Percentiles rank a stretch among this genome's conserved stretches.
phyloP scores from a whole-genome alignment of 345 rosid genomes.

The Moringa oleifera region DNA sequence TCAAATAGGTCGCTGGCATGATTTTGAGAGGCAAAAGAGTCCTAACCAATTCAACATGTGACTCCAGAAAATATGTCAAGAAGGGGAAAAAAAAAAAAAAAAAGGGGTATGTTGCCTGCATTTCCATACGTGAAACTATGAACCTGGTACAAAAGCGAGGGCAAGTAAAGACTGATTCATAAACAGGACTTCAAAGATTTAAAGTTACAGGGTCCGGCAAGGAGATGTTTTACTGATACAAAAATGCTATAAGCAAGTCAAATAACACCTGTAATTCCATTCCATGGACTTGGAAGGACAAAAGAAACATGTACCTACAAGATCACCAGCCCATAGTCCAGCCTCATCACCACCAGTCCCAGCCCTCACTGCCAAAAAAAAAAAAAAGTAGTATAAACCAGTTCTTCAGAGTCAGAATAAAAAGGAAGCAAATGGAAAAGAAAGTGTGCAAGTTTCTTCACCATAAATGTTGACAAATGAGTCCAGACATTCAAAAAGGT shows the following conservation, averaged over 20 bases:
- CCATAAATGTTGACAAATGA: too few species aligned
- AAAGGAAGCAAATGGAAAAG: background rate
- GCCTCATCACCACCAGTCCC: slow-evolving; percentile 99
- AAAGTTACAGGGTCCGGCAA: background rate
- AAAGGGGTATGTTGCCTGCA: background rate
- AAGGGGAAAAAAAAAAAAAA: too few species aligned
- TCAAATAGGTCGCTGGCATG: slow-evolving; percentile 3
- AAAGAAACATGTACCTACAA: slow-evolving; percentile 95
- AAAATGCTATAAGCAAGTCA: background rate
- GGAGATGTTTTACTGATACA: too few species aligned
- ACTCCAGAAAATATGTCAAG: background rate
- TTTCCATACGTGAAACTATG: background rate
- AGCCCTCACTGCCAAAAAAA: slow-evolving; percentile 71
- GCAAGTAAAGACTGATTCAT: background rate
- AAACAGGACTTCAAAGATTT: background rate
- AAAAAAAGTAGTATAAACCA: slow-evolving; percentile 4
- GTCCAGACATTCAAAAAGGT: too few species aligned
- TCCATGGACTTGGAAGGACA: slow-evolving; percentile 25
- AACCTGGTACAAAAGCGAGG: background rate
- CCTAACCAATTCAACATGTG: background rate
- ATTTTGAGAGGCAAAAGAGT: background rate
- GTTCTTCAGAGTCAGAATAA: slow-evolving; percentile 9
- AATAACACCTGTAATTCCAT: slow-evolving; percentile 14
- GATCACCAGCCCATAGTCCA: slow-evolving; percentile 99
- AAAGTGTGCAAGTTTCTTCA: too few species aligned